These are phyloP conservation scores for Nakataea oryzae DNA, from an alignment of 2,329 filamentous ascomycete species.

Conservation along the genomic window DNA sequence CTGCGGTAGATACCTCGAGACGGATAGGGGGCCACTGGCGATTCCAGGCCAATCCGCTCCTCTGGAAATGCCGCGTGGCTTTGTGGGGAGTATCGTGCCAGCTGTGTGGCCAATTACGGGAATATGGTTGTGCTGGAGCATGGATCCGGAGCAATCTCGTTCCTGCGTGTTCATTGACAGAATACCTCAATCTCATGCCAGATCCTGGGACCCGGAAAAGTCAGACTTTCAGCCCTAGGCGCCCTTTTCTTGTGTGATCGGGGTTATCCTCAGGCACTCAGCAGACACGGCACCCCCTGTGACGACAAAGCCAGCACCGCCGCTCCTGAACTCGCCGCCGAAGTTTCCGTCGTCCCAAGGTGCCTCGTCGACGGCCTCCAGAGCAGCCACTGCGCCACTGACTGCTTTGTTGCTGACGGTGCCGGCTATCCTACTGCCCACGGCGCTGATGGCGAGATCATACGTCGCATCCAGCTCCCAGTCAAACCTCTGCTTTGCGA, in stretches of 20 bases:
- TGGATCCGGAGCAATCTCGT: not conserved
- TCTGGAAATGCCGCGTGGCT: too few relatives aligned
- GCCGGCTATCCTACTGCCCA: not conserved
- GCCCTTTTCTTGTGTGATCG: not conserved
- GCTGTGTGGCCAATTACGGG: not conserved
- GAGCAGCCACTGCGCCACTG: fast-evolving
- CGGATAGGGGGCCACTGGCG: too few relatives aligned
- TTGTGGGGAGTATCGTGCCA: too few relatives aligned
- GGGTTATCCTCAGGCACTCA: not conserved
- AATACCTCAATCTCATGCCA: not conserved
- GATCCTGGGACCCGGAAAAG: not conserved
- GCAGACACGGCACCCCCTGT: not conserved
- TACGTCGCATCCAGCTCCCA: not conserved
- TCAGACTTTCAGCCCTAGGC: not conserved
- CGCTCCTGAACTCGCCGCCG: not conserved
- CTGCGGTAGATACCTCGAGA: not conserved
- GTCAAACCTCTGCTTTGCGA: not conserved
- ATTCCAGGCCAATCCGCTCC: too few relatives aligned
- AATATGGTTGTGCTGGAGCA: too few relatives aligned
- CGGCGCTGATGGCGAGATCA: not conserved
- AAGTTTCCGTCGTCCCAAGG: not conserved
- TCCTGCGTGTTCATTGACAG: not conserved
- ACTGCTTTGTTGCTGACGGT: not conserved
- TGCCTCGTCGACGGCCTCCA: not conserved
- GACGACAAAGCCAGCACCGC: not conserved